Percentiles rank a stretch among this genome's conserved stretches.
Conservation (phyloP, 176 grass and related monocot genomes). For the Pontederia paniculata region DNA sequence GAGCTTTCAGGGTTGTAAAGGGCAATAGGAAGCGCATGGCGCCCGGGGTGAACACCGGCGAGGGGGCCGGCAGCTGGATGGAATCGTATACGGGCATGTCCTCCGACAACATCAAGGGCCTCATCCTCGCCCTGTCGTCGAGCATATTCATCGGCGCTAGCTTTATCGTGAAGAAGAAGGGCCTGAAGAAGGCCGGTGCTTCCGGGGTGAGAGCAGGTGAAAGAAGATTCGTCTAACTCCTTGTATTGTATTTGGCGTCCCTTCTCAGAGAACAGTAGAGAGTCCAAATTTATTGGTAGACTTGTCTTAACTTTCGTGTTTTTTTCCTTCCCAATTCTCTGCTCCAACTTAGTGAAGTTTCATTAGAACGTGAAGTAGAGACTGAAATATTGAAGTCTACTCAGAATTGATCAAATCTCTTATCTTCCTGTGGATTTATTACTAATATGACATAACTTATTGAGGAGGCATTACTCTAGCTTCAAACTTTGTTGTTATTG, state of each 20-base stretch:
- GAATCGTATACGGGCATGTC: conserved; percentile 91
- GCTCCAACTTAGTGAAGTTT: no score
- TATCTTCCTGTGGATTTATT: no score
- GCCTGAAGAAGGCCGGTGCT: conserved; percentile 80
- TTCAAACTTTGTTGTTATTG: no score
- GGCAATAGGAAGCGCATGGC: not conserved
- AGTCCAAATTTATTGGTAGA: no score
- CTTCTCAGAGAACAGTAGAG: not conserved
- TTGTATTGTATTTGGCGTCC: not conserved
- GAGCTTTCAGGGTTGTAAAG: not conserved
- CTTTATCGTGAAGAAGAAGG: conserved; percentile 99
- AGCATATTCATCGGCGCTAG: conserved; percentile 90
- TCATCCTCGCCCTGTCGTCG: conserved; percentile 86
- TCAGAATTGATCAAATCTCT: no score
- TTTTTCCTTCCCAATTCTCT: no score
- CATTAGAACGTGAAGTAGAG: no score
- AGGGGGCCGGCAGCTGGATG: conserved; percentile 49
- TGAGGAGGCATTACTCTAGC: no score
- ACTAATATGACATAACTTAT: no score
- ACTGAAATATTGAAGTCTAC: no score
- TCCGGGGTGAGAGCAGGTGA: conserved; percentile 86
- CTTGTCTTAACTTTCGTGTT: no score
- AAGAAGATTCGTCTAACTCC: not conserved
- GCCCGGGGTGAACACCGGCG: conserved; percentile 18
- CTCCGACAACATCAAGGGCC: conserved; percentile 89